A percentile compares a stretch with the other conserved stretches of the same genome.
These are phyloP conservation scores for Serendipita indica DNA, from an alignment of 768 basidiomycete species.

Conservation along the genomic window DNA sequence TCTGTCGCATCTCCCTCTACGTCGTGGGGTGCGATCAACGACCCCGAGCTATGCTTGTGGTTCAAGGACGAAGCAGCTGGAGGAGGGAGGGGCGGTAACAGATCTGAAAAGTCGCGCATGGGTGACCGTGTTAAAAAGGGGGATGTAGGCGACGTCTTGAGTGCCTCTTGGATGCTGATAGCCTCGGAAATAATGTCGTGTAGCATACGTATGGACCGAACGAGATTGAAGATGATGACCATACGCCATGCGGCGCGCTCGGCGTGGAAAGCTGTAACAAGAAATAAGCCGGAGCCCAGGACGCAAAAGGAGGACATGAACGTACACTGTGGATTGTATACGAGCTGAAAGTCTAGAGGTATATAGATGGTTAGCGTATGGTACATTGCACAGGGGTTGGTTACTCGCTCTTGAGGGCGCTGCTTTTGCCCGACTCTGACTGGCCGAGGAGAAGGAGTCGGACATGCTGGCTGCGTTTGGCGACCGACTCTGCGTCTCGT, in stretches of 20 bases:
- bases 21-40: no score
- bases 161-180: not conserved
- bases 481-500: constrained; percentile 26
- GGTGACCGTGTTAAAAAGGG: no score
- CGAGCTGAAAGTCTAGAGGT: not conserved
- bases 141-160: not conserved
- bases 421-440: constrained; percentile 83
- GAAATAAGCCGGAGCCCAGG: no score
- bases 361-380: not conserved
- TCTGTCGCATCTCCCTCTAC: no score
- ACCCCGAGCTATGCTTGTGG: no score
- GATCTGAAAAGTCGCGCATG: no score
- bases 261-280: constrained; percentile 17
- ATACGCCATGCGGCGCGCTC: constrained; percentile 68
- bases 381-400: not conserved
- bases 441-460: constrained; percentile 59
- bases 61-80: no score
- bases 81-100: no score
- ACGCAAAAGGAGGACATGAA: not conserved
- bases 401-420: constrained; percentile 72
- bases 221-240: constrained; percentile 67
- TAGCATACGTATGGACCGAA: constrained; percentile 52
- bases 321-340: not conserved
- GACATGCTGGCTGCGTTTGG: not conserved
- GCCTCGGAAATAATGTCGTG: constrained; percentile 28